Base-by-base conservation (phyloP, 768 basidiomycete species). In the Suillus decipiens region DNA sequence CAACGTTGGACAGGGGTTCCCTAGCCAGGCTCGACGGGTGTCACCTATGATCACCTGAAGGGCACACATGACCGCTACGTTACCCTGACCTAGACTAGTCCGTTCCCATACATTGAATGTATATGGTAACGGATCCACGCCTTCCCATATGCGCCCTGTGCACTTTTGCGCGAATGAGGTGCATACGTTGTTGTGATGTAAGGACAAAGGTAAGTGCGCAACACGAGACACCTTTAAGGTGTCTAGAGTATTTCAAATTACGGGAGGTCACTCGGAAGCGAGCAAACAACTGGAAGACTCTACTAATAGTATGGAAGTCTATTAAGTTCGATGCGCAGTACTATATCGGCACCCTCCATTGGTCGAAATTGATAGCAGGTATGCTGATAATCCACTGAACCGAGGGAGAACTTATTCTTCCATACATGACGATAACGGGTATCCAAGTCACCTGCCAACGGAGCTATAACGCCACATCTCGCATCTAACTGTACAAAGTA, bases 221-320 rank as follows among this genome's bases (percentile, higher is more conserved):
- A 36, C n/a, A 37, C n/a, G 36, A 56, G 36, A 15, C 7, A 50
- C 48, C 47, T 14, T 15, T 15, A 8, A 51, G 28, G 31, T 31
- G 33, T 50, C 24, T n/a, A 31, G 51, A 19, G 51, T 12, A 53
- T 34, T 53, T 53, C 33, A 53, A 53, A 53, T 51, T 50, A 28
- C 7, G 22, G 45, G 9, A 53, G 3, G 19, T 53, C 6, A 19
- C 17, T 51, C 28, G 28, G 31, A 33, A 53, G 51, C 17, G 31
- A 31, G 28, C 28, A 3, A 53, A n/a, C 51, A 12, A 12, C 19
- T 33, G 19, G 31, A 53, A 53, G 33, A 53, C 10, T n/a, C n/a
- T n/a, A n/a, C n/a, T n/a, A n/a, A n/a, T n/a, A n/a, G n/a, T 31
- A 48, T 14, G 14, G 15, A 50, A 8, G 28, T 51, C 4, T n/a